Evolutionary conservation across 352 stramenopile species (phyloP).

Genomic region (Globisporangium camurandrum): DNA sequence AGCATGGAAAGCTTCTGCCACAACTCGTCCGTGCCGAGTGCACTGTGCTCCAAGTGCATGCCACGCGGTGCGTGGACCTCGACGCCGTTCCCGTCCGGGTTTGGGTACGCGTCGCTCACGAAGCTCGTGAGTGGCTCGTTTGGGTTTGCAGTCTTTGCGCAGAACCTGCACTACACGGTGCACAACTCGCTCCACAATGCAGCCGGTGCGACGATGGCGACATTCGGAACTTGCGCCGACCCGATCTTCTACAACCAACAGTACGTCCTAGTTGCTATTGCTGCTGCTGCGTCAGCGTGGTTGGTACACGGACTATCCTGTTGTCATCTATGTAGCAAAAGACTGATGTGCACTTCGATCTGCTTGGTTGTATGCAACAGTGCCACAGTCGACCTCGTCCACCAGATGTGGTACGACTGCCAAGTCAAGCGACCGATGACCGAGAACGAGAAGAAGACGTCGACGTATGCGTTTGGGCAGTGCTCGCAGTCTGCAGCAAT

Average conservation of each 20-base stretch:
- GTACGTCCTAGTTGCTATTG: conserved; percentile 41
- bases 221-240: conserved; percentile 39
- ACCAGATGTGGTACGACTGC: conserved; percentile 61
- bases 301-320: too few species aligned
- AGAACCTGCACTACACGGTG: conserved; percentile 49
- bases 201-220: conserved; percentile 35
- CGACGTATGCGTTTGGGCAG: conserved; percentile 36
- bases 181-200: conserved; percentile 70
- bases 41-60: conserved; percentile 41
- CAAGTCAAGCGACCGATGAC: conserved; percentile 48
- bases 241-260: conserved; percentile 75
- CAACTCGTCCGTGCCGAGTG: conserved; percentile 30
- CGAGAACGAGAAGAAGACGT: conserved; percentile 42
- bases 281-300: too few species aligned
- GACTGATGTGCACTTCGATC: too few species aligned
- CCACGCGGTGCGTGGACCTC: conserved; percentile 41
- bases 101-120: conserved; percentile 44
- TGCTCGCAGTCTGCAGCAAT: conserved; percentile 18
- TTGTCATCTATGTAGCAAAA: too few species aligned
- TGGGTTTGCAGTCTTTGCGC: conserved; percentile 36
- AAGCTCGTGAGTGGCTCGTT: conserved; percentile 36
- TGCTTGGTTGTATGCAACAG: conserved; percentile 13
- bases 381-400: conserved; percentile 47
- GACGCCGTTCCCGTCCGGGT: conserved; percentile 36
- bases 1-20: conserved; percentile 43